Base-by-base conservation (phyloP, 371 early-diverging fungal species). In the Mortierella sp. region DNA sequence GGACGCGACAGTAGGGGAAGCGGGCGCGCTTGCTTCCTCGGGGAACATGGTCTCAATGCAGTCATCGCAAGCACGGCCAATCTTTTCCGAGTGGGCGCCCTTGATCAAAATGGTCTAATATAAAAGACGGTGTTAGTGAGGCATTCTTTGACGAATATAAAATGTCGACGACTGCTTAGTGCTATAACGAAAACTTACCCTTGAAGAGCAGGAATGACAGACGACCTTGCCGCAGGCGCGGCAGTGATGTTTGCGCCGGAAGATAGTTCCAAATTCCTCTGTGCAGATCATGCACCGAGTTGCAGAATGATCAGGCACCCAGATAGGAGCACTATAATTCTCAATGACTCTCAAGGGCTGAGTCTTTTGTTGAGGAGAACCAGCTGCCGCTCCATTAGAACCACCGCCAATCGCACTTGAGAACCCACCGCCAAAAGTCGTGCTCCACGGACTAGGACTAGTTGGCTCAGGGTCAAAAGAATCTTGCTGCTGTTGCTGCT, bases 171-270 rank as follows among this genome's bases (percentile, higher is more conserved):
- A 57, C 1, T 2, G 13, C 11, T 1, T 44, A 50, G 3, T 37
- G 8, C 28, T 14, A 37, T 9, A 11, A 40, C 14, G 37, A 26
- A 26, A 46, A 71, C 77, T 72, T 86, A 89, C 88, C 4, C 82
- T 88, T 72, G 91, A 84, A 14, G 95, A 95, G 77, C 95, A 95
- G 11, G 89, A 83, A 69, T 91, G 90, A 81, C 95, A 95, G 28
- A 94, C 93, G 31, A 95, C 89, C 69, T 91, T 92, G 34, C 96
- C 96, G 77, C 96, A 95, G 5, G 91, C 89, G 34, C 95, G 89
- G 77, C 95, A 95, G 79, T 95, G 95, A 82, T 95, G 95, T 80
- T 92, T 89, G 9, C 94, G 88, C 71, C 89, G 69, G 51, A 90
- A 90, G 51, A 93, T 61, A 16, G 91, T 88, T 75, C 77, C 75